A percentile compares a stretch with the other conserved stretches of the same genome.
These are phyloP conservation scores for Trametes pubescens DNA, from an alignment of 1,284 basidiomycete genomes.

Conservation along the genomic window DNA sequence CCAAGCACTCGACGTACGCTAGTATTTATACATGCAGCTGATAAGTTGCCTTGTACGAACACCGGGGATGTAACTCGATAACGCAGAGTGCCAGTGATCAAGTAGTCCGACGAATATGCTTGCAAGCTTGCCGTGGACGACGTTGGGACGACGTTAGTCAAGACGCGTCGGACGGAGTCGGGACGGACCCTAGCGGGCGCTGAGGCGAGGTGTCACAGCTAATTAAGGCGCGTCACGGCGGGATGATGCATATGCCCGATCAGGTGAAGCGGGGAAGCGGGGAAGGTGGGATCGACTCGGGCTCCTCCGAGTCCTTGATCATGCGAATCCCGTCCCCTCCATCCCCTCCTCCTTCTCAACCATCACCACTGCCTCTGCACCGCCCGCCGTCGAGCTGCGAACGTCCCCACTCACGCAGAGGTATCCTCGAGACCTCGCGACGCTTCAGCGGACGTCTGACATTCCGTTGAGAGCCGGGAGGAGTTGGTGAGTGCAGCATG, in stretches of 20 bases:
- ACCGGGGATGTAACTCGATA: too few species aligned
- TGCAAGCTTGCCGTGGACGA: too few species aligned
- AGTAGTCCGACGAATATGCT: too few species aligned
- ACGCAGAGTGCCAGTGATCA: too few species aligned
- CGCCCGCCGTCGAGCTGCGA: background rate
- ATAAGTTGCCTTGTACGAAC: too few species aligned
- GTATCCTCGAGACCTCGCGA: too few species aligned
- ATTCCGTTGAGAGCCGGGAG: too few species aligned
- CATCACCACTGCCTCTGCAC: background rate
- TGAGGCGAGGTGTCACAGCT: slow-evolving; percentile 3
- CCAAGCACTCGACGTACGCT: background rate
- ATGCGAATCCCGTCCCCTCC: background rate
- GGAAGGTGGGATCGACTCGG: background rate
- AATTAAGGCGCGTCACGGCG: slow-evolving; percentile 1
- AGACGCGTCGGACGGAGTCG: too few species aligned
- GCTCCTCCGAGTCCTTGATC: background rate
- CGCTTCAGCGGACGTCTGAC: too few species aligned
- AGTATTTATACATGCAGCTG: background rate
- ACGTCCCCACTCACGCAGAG: background rate
- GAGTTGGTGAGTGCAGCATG: background rate
- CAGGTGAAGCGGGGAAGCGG: background rate
- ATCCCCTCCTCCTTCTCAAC: background rate
- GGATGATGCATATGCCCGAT: background rate
- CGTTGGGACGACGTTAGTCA: too few species aligned
- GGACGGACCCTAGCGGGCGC: background rate